Evolutionary conservation across 2,329 filamentous ascomycete genomes (phyloP).

Genomic region (Diaporthe caulivora): DNA sequence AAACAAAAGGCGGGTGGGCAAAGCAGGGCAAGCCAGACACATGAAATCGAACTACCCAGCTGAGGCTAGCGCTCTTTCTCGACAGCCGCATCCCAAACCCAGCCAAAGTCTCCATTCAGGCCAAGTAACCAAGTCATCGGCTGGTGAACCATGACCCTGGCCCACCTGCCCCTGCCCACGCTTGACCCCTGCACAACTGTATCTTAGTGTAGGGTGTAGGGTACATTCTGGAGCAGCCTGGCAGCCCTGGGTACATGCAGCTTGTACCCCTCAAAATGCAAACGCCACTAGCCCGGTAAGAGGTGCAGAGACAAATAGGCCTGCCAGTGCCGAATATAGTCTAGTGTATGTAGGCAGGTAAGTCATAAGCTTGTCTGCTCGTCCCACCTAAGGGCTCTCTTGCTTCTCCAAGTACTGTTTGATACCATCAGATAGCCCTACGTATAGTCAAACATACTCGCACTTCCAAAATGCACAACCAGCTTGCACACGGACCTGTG

Average conservation of each 20-base stretch:
- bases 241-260: background rate
- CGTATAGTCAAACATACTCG: background rate
- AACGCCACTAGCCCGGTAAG: background rate
- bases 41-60: constrained; percentile 18
- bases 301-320: background rate
- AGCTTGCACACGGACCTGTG: background rate
- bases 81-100: constrained; percentile 20
- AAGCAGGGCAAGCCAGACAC: background rate
- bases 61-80: background rate
- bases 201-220: no score
- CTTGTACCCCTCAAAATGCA: background rate
- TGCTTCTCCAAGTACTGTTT: background rate
- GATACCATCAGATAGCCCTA: background rate
- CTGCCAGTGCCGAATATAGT: background rate
- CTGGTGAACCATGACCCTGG: constrained; percentile 26
- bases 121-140: constrained; percentile 1
- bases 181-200: background rate
- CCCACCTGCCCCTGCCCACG: background rate
- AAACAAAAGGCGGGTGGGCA: background rate
- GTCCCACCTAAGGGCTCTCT: background rate
- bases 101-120: constrained; percentile 3
- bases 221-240: no score
- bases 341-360: background rate
- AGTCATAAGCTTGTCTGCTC: no score
- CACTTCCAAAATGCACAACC: background rate